phyloP scores from a whole-genome alignment of 1,139 yeast species.

The Debaryomyces sp. region DNA sequence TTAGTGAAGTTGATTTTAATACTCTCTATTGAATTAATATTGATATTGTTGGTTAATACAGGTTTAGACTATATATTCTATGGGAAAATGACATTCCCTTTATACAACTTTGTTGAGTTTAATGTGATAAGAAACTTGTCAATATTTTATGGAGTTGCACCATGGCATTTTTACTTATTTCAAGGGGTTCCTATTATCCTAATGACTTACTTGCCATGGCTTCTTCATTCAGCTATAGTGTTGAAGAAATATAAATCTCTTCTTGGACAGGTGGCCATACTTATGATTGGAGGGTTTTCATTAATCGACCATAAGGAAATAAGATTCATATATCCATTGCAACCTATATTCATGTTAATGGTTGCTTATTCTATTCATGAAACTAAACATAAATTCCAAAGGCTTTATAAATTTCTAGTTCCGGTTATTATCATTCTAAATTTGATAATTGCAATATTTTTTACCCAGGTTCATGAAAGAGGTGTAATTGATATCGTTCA shows the following conservation, averaged over 20 bases:
- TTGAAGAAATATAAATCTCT: slow-evolving; percentile 14
- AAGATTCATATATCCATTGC: slow-evolving; percentile 83
- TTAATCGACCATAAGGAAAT: slow-evolving; percentile 83
- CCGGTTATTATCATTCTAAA: slow-evolving; percentile 29
- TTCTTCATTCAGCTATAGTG: slow-evolving; percentile 21
- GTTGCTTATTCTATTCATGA: slow-evolving; percentile 15
- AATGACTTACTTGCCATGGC: slow-evolving; percentile 66
- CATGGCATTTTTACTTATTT: slow-evolving; percentile 80
- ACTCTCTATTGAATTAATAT: slow-evolving; percentile 17
- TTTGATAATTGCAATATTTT: slow-evolving; percentile 49
- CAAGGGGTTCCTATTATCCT: slow-evolving; percentile 83
- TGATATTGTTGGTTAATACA: slow-evolving; percentile 36
- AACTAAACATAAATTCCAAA: slow-evolving; percentile 6
- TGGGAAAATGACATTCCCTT: slow-evolving; percentile 59
- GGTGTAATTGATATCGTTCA: slow-evolving; percentile 77
- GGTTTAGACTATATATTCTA: slow-evolving; percentile 65
- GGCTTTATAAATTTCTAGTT: neutral
- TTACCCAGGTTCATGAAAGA: slow-evolving; percentile 72
- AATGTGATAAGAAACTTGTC: slow-evolving; percentile 76
- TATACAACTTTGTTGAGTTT: slow-evolving; percentile 70
- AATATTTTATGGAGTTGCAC: slow-evolving; percentile 81
- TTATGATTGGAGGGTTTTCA: slow-evolving; percentile 61
- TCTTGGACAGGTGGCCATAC: slow-evolving; percentile 29
- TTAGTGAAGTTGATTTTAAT: slow-evolving; percentile 14
- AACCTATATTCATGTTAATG: slow-evolving; percentile 63